Evolutionary conservation across 306 rosid genomes (phyloP).

Genomic region (Dicorynia guianensis): DNA sequence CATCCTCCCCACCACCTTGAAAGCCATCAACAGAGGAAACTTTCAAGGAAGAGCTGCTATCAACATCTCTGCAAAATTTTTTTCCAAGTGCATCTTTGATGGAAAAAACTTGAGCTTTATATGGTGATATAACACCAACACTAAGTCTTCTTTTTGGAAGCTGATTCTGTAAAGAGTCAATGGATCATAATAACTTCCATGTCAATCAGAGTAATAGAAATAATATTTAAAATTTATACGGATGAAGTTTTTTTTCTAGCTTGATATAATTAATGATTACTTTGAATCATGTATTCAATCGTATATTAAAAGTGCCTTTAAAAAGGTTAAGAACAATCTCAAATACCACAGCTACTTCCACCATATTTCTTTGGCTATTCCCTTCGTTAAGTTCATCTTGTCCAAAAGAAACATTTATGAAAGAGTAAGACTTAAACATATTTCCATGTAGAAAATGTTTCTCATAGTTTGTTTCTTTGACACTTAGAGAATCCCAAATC

Average conservation of each 20-base stretch:
- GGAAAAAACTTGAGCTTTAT: conserved; percentile 69
- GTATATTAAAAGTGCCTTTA: conserved; percentile 41
- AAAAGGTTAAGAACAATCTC: conserved; percentile 42
- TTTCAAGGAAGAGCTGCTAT: conserved; percentile 45
- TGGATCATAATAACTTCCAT: not conserved
- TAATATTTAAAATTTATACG: not conserved
- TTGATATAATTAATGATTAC: conserved; percentile 9
- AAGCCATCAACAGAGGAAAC: conserved; percentile 73
- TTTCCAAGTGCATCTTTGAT: conserved; percentile 55
- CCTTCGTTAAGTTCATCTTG: conserved; percentile 44
- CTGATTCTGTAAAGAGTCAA: conserved; percentile 44
- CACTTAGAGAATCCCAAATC: conserved; percentile 42
- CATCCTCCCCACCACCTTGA: conserved; percentile 77
- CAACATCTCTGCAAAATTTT: conserved; percentile 32
- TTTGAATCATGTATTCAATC: conserved; percentile 13
- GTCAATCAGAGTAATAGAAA: not conserved
- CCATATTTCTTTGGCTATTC: conserved; percentile 47
- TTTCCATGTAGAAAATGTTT: conserved; percentile 40
- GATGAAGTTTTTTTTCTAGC: conserved; percentile 24
- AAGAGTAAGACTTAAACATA: conserved; percentile 51
- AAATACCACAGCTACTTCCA: conserved; percentile 51
- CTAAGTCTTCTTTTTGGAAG: conserved; percentile 46
- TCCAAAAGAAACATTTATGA: conserved; percentile 50
- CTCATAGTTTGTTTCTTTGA: conserved; percentile 39
- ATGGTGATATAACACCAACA: conserved; percentile 72